Conservation (phyloP, 345 rosid species). For the Eucalyptus pauciflora region DNA sequence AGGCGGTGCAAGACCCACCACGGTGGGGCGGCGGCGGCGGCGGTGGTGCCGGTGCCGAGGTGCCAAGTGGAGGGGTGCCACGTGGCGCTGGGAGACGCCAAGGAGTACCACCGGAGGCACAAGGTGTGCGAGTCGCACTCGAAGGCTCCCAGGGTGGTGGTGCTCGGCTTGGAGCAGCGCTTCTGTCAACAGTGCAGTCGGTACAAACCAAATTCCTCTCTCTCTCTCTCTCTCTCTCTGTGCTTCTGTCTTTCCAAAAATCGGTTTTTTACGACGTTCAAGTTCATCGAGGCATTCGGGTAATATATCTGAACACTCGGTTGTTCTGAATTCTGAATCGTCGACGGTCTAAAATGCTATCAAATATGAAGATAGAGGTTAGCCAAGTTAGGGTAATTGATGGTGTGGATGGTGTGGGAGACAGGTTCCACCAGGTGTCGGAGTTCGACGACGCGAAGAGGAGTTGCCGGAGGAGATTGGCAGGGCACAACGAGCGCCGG, state of each 20-base stretch:
- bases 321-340: not conserved
- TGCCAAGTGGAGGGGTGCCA: conserved; percentile 83
- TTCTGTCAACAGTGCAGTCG: conserved; percentile 95
- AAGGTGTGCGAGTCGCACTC: conserved; percentile 80
- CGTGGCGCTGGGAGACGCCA: conserved; percentile 39
- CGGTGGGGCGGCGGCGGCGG: not conserved
- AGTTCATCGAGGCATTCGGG: not conserved
- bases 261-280: not conserved
- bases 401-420: not conserved
- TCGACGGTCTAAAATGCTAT: not conserved
- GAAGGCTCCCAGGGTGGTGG: conserved; percentile 55
- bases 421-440: conserved; percentile 48
- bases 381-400: not conserved
- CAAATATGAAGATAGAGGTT: not conserved
- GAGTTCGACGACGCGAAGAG: conserved; percentile 55
- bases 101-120: conserved; percentile 72
- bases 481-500: conserved; percentile 63
- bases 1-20: not conserved
- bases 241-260: not conserved
- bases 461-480: conserved; percentile 60
- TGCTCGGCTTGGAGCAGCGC: conserved; percentile 59
- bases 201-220: conserved; percentile 2
- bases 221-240: not conserved
- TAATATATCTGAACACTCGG: not conserved
- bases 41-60: conserved; percentile 18